Evolutionary conservation across 176 grass and related monocot genomes (phyloP), one percentile per base, ranked within the genome.

Genomic region (Saccharum officinarum): DNA sequence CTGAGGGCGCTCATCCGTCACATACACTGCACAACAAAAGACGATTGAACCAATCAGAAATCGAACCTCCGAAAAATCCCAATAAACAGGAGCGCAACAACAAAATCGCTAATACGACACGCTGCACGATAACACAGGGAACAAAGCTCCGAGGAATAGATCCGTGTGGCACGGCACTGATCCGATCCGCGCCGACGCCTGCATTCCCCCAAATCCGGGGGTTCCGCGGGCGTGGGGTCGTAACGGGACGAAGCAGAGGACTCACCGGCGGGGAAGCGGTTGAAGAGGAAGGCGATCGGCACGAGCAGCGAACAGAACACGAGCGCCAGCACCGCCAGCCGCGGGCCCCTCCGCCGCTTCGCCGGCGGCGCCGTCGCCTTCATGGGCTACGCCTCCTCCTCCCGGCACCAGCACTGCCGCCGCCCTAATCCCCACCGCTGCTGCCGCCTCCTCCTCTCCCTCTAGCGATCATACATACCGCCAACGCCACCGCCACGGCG

Each of bases 271-370:
- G 96, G 88, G 66, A 95, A 98, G 76, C 89, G 91, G 76, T 92
- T 92, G 89, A 98, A 93, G 69, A 98, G 85, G 84, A 98, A 95
- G 69, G 88, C 96, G 86, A 98, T 84, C 61, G 96, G 96, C 40
- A 98, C 93, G 89, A 98, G 93, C 76, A 98, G 88, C 77, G 96
- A 98, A 84, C 92, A 98, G 72, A 95, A 89, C 88, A 98, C 91
- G 47, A 98, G 96, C 44, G 88, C 96, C 82, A 95, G 96, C 87
- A 98, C 96, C 78, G 89, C 96, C 74, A 88, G 79, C 83, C 88
- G 90, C 31, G 91, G 89, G 64, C 93, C 87, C 77, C 89, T 93
- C 89, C 93, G 91, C 88, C 93, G 84, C 91, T 95, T 95, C 88
- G 89, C 89, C 96, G 85, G 91, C 80, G 83, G 83, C 75, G 87